phyloP scores from a whole-genome alignment of 108 stramenopile species.

The Nitzschia putrida region DNA sequence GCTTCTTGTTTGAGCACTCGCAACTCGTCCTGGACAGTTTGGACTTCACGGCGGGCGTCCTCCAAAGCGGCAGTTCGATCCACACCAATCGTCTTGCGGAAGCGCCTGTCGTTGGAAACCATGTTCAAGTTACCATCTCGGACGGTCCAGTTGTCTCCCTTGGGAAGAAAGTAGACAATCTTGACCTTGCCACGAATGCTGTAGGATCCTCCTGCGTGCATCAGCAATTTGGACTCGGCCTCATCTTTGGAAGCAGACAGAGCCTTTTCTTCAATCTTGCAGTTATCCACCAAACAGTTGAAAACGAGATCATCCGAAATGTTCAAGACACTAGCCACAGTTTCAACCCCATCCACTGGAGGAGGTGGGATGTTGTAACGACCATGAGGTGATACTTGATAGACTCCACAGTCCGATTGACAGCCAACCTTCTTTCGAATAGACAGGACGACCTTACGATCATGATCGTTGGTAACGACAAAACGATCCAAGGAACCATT shows the following conservation, averaged over 20 bases:
- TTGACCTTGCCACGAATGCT: conserved; percentile 66
- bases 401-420: conserved; percentile 63
- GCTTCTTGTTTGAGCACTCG: conserved; percentile 10
- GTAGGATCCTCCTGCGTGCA: conserved; percentile 42
- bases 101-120: conserved; percentile 51
- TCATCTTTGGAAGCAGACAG: conserved; percentile 58
- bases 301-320: conserved; percentile 75
- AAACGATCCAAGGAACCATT: conserved; percentile 60
- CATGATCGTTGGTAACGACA: conserved; percentile 66
- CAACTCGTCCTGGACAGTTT: conserved; percentile 56
- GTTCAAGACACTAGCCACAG: conserved; percentile 61
- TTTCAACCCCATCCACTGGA: conserved; percentile 74
- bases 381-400: conserved; percentile 39
- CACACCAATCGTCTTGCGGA: conserved; percentile 70
- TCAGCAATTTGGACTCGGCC: conserved; percentile 56
- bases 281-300: conserved; percentile 77
- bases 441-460: conserved; percentile 56
- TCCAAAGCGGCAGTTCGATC: conserved; percentile 66
- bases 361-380: conserved; percentile 55
- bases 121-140: conserved; percentile 39
- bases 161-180: conserved; percentile 69
- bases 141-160: conserved; percentile 75
- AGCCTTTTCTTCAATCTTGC: conserved; percentile 65
- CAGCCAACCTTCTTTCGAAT: conserved; percentile 65
- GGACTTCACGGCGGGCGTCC: conserved; percentile 52